Evolutionary conservation across 768 basidiomycete genomes (phyloP), one percentile per base, ranked within the genome.

Genomic region (Amanita brunnescens): DNA sequence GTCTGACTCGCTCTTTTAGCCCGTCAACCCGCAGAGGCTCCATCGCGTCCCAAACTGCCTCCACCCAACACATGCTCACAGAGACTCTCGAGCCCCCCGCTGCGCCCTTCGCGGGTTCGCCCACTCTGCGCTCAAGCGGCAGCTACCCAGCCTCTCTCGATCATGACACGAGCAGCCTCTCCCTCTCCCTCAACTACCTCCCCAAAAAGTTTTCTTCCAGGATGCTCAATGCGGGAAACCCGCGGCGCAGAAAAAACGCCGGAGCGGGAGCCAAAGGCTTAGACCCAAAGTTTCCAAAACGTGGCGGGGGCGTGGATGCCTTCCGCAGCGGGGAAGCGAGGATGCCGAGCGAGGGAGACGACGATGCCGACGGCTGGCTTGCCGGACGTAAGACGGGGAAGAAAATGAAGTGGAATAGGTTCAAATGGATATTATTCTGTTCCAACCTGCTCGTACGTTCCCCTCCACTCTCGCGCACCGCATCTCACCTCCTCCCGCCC

Each of bases 371-470:
- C 13, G 14, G 24, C 21, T 45, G 43, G 52, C 23, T 41, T 16
- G 24, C 16, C 7, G 45, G 44, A 33, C 7, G 20, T 14, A 29
- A 23, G 20, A 10, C 7, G 13, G 29, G 24, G 16, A 73, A 58
- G 39, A 71, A 68, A 54, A 69, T 83, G 54, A 71, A 81, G n/a
- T 91, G 88, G 88, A 91, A 80, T 62, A 74, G 72, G 57, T 91
- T 90, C 75, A 91, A 91, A 61, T 88, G 85, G 85, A 68, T 70
- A 14, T 64, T 91, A 23, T 84, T 89, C 62, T 40, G 76, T 37
- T 68, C 83, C 47, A 89, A 89, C 62, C 56, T 69, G 29, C 30
- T 81, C 29, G 67, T 72, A 40, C 44, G 66, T 59, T 44, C 38
- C 26, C 45, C 40, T n/a, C 20, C 45, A 30, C 30, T 7, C 35